phyloP scores from a whole-genome alignment of 2,329 filamentous ascomycete genomes.

The Apiospora kogelbergensis region DNA sequence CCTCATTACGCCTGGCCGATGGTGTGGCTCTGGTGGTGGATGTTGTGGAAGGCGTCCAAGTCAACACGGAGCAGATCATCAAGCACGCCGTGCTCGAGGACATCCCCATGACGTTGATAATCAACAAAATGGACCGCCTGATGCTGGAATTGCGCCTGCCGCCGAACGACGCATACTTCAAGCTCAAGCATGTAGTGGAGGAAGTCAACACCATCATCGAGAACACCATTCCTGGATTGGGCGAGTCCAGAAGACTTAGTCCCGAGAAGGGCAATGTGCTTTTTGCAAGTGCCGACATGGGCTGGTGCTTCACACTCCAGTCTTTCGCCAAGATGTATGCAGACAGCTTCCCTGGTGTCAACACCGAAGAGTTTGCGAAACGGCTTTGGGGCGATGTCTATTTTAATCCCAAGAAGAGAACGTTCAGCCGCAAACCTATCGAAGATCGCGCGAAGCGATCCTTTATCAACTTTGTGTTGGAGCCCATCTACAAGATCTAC shows the following conservation, averaged over 20 bases:
- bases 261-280: constrained; percentile 98
- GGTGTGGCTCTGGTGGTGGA: constrained; percentile 93
- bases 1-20: constrained; percentile 82
- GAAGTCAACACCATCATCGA: constrained; percentile 97
- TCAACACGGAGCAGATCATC: constrained; percentile 96
- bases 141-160: constrained; percentile 94
- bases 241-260: constrained; percentile 78
- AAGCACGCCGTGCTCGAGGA: constrained; percentile 91
- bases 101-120: constrained; percentile 81
- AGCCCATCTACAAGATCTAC: constrained; percentile 97
- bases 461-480: constrained; percentile 92
- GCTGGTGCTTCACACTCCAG: constrained; percentile 93
- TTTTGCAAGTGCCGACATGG: constrained; percentile 90
- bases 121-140: constrained; percentile 97
- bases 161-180: constrained; percentile 96
- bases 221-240: constrained; percentile 77
- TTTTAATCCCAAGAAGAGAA: constrained; percentile 87
- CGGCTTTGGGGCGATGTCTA: constrained; percentile 96
- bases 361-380: constrained; percentile 77
- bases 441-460: constrained; percentile 81
- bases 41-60: constrained; percentile 97
- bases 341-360: constrained; percentile 80
- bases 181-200: constrained; percentile 97
- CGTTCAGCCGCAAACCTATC: constrained; percentile 76
- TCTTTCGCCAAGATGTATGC: constrained; percentile 98